Base-by-base conservation (phyloP, 306 rosid species). In the Fagus sylvatica region DNA sequence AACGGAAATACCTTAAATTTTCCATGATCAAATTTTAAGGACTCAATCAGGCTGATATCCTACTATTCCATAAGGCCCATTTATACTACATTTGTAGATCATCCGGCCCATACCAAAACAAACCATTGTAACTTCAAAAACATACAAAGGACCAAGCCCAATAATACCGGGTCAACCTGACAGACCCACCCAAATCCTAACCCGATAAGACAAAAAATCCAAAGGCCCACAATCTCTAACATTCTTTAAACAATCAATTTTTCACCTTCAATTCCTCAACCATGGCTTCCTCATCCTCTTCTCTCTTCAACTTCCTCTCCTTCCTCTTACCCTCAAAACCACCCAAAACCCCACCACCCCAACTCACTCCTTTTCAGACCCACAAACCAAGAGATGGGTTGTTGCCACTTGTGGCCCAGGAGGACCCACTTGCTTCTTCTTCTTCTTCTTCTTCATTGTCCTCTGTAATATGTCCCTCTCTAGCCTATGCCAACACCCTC, bases 211-310 rank as follows among this genome's bases (percentile, higher is more conserved):
- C 72, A n/a, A 41, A 22, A 75, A 78, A 65, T 19, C 51, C 9
- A 53, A 49, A 49, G 57, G 55, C 62, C 53, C 37, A 57, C 61
- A 15, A 48, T 32, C 49, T 16, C 61, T n/a, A n/a, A n/a, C n/a
- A n/a, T n/a, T n/a, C n/a, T n/a, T n/a, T n/a, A n/a, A n/a, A n/a
- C n/a, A n/a, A n/a, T n/a, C n/a, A n/a, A n/a, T n/a, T n/a, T n/a
- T n/a, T n/a, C n/a, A n/a, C n/a, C n/a, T n/a, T n/a, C n/a, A n/a
- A n/a, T n/a, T 46, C 51, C 2, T 41, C 73, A 74, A 4, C 84
- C 74, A 91, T 91, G 92, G 97, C 98, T 73, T 72, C 89, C 82
- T 83, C 92, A 78, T 89, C 90, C 78, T 87, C 91, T 75, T 70
- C 90, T n/a, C 71, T 87, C 73, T 78, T 49, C 82, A 91, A 81